A percentile compares a stretch with the other conserved stretches of the same genome.
These are phyloP conservation scores for Przewalskia tangutica DNA, from an alignment of 257 asterid species.

Conservation along the genomic window DNA sequence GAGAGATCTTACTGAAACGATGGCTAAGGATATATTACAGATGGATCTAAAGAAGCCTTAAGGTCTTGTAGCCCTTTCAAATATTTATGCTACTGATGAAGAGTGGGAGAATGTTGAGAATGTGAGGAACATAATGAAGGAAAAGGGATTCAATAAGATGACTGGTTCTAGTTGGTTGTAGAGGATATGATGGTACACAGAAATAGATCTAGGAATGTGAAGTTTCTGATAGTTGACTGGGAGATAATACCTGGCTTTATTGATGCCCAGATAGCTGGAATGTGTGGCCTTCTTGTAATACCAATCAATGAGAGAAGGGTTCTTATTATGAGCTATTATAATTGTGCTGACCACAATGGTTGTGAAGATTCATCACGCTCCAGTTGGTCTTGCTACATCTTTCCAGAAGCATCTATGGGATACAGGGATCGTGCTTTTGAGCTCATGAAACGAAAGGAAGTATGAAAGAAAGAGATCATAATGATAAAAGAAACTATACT, in stretches of 20 bases:
- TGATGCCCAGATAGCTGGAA: slow-evolving; percentile 93
- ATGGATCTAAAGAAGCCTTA: slow-evolving; percentile 35
- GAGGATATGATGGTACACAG: neutral
- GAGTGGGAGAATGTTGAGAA: slow-evolving; percentile 51
- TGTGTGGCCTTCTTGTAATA: slow-evolving; percentile 89
- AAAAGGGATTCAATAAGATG: slow-evolving; percentile 27
- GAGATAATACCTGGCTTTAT: slow-evolving; percentile 90
- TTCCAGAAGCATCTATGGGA: slow-evolving; percentile 73
- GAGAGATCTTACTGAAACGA: slow-evolving; percentile 50
- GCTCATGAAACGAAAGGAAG: slow-evolving; percentile 48
- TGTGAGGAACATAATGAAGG: slow-evolving; percentile 44
- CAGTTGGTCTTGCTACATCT: slow-evolving; percentile 92
- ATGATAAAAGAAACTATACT: slow-evolving; percentile 60
- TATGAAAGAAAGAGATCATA: slow-evolving; percentile 54
- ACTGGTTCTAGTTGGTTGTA: slow-evolving; percentile 43
- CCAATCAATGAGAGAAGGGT: slow-evolving; percentile 72
- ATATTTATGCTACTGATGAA: slow-evolving; percentile 47
- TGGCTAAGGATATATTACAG: slow-evolving; percentile 16
- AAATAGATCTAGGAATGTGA: neutral
- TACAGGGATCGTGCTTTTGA: slow-evolving; percentile 73
- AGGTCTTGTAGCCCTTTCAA: slow-evolving; percentile 40
- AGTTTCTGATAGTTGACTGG: slow-evolving; percentile 76
- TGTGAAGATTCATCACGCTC: slow-evolving; percentile 83
- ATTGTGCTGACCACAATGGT: slow-evolving; percentile 90
- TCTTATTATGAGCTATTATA: slow-evolving; percentile 62